phyloP scores from a whole-genome alignment of 352 stramenopile genomes.

The Blastocystis sp. region DNA sequence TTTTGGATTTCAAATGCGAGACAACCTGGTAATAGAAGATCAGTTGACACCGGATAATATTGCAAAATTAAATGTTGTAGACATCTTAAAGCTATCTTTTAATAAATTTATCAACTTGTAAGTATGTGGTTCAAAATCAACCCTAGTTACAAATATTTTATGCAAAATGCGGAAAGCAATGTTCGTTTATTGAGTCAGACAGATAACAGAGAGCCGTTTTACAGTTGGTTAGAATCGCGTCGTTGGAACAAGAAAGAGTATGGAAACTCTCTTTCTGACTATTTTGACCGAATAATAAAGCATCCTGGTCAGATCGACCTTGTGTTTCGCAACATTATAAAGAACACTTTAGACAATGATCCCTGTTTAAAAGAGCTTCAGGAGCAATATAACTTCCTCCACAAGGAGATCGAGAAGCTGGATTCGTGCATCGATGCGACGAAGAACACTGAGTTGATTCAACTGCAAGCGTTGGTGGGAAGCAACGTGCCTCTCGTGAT shows the following conservation, averaged over 20 bases:
- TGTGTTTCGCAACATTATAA: not conserved
- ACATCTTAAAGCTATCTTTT: not conserved
- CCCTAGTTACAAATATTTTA: constrained; percentile 33
- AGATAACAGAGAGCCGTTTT: constrained; percentile 11
- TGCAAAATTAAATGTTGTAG: not conserved
- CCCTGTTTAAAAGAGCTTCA: not conserved
- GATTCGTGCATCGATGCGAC: not conserved
- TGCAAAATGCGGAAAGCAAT: not conserved
- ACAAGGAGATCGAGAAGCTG: not conserved
- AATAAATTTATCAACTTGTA: constrained; percentile 3
- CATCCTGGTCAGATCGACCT: constrained; percentile 26
- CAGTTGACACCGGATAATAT: not conserved
- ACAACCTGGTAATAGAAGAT: not conserved
- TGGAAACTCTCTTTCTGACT: not conserved
- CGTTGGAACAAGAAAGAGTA: not conserved
- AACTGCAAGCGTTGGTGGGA: not conserved
- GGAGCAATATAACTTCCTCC: not conserved
- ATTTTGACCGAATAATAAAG: constrained; percentile 26
- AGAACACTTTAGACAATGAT: not conserved
- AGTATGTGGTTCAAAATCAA: not conserved
- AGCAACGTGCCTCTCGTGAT: not conserved
- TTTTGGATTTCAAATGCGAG: not conserved
- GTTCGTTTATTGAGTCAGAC: not conserved
- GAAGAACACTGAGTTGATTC: not conserved
- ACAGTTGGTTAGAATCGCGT: not conserved